phyloP scores from a whole-genome alignment of 345 rosid genomes.

The Mallotus nudiflorus region DNA sequence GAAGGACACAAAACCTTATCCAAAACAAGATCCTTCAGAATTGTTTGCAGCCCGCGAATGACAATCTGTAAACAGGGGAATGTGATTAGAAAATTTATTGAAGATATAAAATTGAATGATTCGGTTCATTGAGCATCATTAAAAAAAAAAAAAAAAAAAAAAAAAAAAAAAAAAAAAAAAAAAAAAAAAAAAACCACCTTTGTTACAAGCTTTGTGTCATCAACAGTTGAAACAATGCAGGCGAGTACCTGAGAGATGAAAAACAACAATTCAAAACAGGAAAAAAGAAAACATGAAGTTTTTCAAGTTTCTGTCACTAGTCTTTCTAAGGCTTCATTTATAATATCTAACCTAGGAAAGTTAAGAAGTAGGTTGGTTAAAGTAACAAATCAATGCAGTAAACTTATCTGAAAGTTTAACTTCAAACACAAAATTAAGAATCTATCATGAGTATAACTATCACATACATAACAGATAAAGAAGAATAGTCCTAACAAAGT shows the following conservation, averaged over 20 bases:
- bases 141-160: too few relatives aligned
- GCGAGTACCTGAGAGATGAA: conserved; percentile 60
- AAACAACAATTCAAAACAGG: conserved; percentile 6
- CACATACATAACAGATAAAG: background rate
- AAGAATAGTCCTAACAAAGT: background rate
- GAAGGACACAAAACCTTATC: conserved; percentile 63
- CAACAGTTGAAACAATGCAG: conserved; percentile 65
- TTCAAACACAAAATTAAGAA: background rate
- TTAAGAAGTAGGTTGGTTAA: background rate
- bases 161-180: too few relatives aligned
- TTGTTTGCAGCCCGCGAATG: conserved; percentile 67
- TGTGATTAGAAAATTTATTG: conserved; percentile 20
- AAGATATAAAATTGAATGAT: conserved; percentile 12
- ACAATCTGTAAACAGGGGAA: conserved; percentile 52
- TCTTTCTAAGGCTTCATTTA: too few relatives aligned
- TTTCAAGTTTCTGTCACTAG: too few relatives aligned
- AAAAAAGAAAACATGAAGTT: conserved; percentile 3
- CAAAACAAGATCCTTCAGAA: conserved; percentile 61
- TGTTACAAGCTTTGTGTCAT: conserved; percentile 87
- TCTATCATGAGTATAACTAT: background rate
- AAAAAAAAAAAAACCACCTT: conserved; percentile 74
- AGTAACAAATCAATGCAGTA: background rate
- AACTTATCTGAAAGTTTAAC: background rate
- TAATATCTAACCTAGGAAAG: background rate
- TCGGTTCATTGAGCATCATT: conserved; percentile 1